Evolutionary conservation across 495 filamentous ascomycete genomes (phyloP), one percentile per base, ranked within the genome.

Genomic region (Haplographium delicatum): DNA sequence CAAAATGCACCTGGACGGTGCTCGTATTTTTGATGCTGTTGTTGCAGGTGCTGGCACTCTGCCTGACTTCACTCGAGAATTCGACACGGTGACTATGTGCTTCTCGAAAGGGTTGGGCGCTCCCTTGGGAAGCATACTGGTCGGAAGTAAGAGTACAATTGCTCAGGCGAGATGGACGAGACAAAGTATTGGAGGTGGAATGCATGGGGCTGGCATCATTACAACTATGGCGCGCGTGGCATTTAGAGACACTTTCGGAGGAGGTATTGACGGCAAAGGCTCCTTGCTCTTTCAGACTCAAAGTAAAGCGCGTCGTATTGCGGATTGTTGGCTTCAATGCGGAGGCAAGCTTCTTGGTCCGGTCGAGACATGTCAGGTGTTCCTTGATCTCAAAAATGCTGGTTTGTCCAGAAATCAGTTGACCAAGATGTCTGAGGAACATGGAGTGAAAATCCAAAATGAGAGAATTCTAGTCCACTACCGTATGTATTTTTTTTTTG

Each of bases 71-170:
- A 69, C 81, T 9, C 70, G 63, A 15, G 72, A 80, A 35, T 87
- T 90, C 53, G 91, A 96, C 58, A 90, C 82, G 40, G 71, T 95
- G 1, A 83, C 74, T 46, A 70, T 96, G n/a, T 91, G 87, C 64
- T 90, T 96, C 59, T 85, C 82, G 22, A 96, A 96, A 67, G 86
- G 88, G 0, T 72, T 96, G 0, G 90, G 91, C 0, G 91, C 91
- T 0, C 91, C 91, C 0, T 81, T 94, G 44, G 90, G 90, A 2
- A 83, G 80, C 43, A 80, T 94, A 41, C 68, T 95, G 26, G 74
- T 90, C 1, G 88, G 87, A 3, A 73, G 68, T 13, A 63, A 72
- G 41, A 62, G 65, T 0, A 82, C 86, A 45, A 80, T 91, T 51
- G 76, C 81, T 51, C 76, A 79, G 25, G 84, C 85, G 2, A 69